phyloP scores from a whole-genome alignment of 805 yeast genomes.

The Phaffomyces opuntiae region DNA sequence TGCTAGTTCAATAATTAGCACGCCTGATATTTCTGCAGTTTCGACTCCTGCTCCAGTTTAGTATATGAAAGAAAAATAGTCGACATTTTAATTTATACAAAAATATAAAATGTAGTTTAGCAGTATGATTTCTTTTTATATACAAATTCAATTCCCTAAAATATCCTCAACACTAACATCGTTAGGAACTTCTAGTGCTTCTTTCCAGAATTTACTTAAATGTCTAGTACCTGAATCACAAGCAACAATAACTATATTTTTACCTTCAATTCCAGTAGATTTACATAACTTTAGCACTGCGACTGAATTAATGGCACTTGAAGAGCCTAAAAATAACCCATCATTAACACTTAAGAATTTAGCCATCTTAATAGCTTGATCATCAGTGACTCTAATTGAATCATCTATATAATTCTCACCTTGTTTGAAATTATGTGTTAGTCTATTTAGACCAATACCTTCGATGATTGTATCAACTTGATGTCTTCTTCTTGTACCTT shows the following conservation, averaged over 20 bases:
- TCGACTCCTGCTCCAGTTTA: conserved; percentile 9
- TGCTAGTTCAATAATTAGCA: conserved; percentile 12
- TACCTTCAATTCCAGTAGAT: conserved; percentile 38
- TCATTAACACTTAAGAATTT: conserved; percentile 71
- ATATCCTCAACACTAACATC: conserved; percentile 30
- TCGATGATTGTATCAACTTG: conserved; percentile 94
- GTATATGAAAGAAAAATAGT: too few relatives aligned
- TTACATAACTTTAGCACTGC: conserved; percentile 67
- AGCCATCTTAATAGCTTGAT: conserved; percentile 85
- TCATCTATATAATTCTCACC: conserved; percentile 72
- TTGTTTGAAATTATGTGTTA: conserved; percentile 71
- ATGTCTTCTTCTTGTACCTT: conserved; percentile 90
- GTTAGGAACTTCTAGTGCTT: conserved; percentile 36
- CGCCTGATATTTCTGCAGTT: conserved; percentile 18
- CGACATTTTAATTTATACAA: too few relatives aligned
- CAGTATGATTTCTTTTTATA: not conserved
- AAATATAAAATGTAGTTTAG: too few relatives aligned
- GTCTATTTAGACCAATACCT: conserved; percentile 86
- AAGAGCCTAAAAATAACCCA: conserved; percentile 87
- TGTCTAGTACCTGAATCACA: conserved; percentile 94
- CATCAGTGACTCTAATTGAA: conserved; percentile 72
- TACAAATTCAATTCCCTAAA: conserved; percentile 3
- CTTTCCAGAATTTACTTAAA: conserved; percentile 86
- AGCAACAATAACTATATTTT: conserved; percentile 73
- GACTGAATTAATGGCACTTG: conserved; percentile 90